Conservation (phyloP, 108 stramenopile species). For the Stephanodiscus triporus region DNA sequence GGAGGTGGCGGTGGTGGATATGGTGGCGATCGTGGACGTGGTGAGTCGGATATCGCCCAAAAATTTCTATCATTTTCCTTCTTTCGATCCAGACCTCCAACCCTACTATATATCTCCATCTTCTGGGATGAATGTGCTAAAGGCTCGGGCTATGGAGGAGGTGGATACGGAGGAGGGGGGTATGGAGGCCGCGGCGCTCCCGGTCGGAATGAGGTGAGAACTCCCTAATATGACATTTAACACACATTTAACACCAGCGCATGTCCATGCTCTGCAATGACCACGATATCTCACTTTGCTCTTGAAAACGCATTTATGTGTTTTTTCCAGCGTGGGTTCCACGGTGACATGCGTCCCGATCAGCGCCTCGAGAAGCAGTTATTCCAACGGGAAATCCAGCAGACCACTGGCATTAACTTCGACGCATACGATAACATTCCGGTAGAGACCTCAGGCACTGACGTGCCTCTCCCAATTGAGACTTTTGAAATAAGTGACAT, state of each 20-base stretch:
- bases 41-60: background rate
- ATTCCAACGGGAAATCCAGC: constrained; percentile 76
- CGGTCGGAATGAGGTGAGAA: constrained; percentile 54
- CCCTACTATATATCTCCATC: constrained; percentile 45
- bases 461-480: constrained; percentile 92
- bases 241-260: background rate
- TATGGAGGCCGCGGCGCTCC: constrained; percentile 39
- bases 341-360: constrained; percentile 84
- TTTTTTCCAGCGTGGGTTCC: constrained; percentile 63
- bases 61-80: background rate
- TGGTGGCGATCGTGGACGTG: constrained; percentile 39
- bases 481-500: constrained; percentile 86
- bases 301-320: background rate
- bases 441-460: constrained; percentile 89
- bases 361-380: constrained; percentile 75
- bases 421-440: constrained; percentile 99
- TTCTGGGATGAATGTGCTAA: background rate
- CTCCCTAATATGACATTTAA: background rate
- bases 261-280: background rate
- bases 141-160: constrained; percentile 45
- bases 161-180: constrained; percentile 43
- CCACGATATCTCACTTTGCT: background rate
- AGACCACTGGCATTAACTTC: constrained; percentile 99
- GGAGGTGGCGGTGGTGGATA: constrained; percentile 39
- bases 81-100: constrained; percentile 13